Percentiles rank a stretch among this genome's conserved stretches.
Conservation (phyloP, 305 asterid species). For the Petunia hybrid region DNA sequence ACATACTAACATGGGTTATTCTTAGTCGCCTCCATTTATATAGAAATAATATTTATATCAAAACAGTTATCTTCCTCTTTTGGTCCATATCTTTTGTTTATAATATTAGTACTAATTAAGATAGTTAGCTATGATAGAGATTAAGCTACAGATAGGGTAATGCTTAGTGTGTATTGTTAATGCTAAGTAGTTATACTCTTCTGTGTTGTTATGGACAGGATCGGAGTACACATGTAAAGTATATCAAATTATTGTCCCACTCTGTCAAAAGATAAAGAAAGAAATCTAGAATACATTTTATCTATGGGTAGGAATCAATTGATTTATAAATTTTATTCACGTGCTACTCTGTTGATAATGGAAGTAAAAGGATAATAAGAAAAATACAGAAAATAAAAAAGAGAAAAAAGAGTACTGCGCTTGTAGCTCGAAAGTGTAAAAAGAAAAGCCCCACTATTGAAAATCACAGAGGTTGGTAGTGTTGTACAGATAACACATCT, state of each 20-base stretch:
- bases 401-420: not conserved
- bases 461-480: not conserved
- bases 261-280: not conserved
- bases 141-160: too few species aligned
- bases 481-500: constrained; percentile 1
- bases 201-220: too few species aligned
- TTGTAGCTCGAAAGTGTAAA: not conserved
- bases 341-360: not conserved
- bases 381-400: not conserved
- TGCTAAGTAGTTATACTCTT: too few species aligned
- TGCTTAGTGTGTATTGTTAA: too few species aligned
- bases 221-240: not conserved
- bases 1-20: too few species aligned
- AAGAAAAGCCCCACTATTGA: not conserved
- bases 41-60: too few species aligned
- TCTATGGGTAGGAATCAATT: not conserved
- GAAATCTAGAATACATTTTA: constrained; percentile 12
- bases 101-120: not conserved
- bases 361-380: not conserved
- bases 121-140: not conserved
- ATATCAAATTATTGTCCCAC: not conserved
- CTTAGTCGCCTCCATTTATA: too few species aligned
- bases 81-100: not conserved
- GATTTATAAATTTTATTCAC: not conserved
- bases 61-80: not conserved